Evolutionary conservation across 805 yeast species (phyloP), one percentile per base, ranked within the genome.

Genomic region (Saccharomycopsis fodiens): DNA sequence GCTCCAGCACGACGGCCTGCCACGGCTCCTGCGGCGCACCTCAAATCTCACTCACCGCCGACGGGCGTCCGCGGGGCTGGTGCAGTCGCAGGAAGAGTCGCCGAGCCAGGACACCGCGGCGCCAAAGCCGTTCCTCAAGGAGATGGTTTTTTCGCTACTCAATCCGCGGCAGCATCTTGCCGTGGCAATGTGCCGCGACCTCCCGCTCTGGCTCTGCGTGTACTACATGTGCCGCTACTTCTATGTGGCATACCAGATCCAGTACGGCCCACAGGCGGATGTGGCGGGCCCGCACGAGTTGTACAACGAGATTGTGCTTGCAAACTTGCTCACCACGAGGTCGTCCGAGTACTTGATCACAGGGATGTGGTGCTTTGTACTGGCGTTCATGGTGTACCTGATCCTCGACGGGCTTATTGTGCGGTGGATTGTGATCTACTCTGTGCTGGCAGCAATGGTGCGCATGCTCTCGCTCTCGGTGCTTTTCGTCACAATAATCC

Each of bases 361-460:
- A 3, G 89, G 89, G 0, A 61, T 91, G n/a, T 91, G 97, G 97
- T 86, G 96, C 60, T 57, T 84, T 3, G 97, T 91, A 7, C 78
- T 95, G 1, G 87, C 87, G 2, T 87, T 86, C 57, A 67, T 91
- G 50, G 79, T 94, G 6, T 87, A 81, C 62, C 79, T 88, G 1
- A 85, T 86, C 2, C 66, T 91, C 29, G 96, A 89, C 58, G 93
- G 96, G 0, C 67, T 91, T 39, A 86, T 89, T 82, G 82, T 87
- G 23, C 71, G 97, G 37, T 91, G 97, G 95, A 85, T 91, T 22
- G 94, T 89, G 36, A 86, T 83, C 36, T 91, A 91, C 61, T 83
- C 88, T 47, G 80, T 86, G 0, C 71, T 85, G 1, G 97, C 96
- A 0, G 95, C 96, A 0, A 85, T 89, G 15, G 73, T 91, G 17